Base-by-base conservation (phyloP, 345 rosid species). In the Pistacia atlantica region DNA sequence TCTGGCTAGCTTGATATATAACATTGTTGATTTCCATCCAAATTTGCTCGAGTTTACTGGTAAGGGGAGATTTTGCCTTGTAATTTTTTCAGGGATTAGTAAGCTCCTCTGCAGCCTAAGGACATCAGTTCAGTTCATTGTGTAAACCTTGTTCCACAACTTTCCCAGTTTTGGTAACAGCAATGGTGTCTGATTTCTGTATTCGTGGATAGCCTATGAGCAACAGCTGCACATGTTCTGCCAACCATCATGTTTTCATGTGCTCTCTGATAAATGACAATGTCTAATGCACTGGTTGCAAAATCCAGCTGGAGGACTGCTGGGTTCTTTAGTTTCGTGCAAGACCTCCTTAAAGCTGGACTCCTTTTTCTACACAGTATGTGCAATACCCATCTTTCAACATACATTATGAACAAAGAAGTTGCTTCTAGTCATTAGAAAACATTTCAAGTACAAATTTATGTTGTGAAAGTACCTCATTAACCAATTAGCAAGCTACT, bases 231-330 rank as follows among this genome's bases (percentile, higher is more conserved):
- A 38, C 92, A 86, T 42, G 92, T 84, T 76, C 90, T 78, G 2
- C 76, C 80, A 8, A 77, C 88, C 94, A 87, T 84, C 91, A 89
- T 87, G 81, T 87, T 90, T 84, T 87, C 94, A 2, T 87, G 90
- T 64, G 92, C 88, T 87, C 48, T 89, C 92, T 7, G 92, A 90
- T 5, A 31, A 31, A 31, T 31, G 33, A 86, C 76, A 54, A 88
- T 90, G 67, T 90, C 92, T 11, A 89, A 87, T 16, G 94, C 94
- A 67, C 98, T 91, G 0, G 97, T 91, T 0, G 97, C 94, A 74
- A 91, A 94, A 37, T 93, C 97, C 25, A 91, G 78, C 55, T 90
- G 78, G 12, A 93, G 84, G 83, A 93, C 85, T 57, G 84, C 70
- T 13, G 94, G 93, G 51, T 90, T 78, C 82, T 90, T 91, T 59